Conservation (phyloP, 352 stramenopile genomes). For the Globisporangium alternatum region DNA sequence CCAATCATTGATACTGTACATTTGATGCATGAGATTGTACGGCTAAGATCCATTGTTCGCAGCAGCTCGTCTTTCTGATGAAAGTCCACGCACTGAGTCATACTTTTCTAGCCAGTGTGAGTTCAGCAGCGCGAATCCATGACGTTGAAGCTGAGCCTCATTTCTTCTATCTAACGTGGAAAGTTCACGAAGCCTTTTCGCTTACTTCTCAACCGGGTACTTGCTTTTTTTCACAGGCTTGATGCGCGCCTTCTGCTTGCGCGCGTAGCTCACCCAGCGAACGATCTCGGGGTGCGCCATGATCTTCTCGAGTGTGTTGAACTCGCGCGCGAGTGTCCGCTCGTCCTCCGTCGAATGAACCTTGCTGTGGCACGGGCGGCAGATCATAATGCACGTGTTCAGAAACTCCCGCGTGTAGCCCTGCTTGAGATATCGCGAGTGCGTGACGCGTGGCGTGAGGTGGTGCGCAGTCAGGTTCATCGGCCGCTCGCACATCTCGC, state of each 20-base stretch:
- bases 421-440: slow-evolving; percentile 76
- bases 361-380: slow-evolving; percentile 89
- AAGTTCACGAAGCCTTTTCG: not conserved
- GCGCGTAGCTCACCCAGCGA: slow-evolving; percentile 88
- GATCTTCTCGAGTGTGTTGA: slow-evolving; percentile 92
- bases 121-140: not conserved
- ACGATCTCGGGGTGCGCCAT: slow-evolving; percentile 83
- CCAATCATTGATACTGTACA: not conserved
- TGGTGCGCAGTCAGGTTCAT: slow-evolving; percentile 93
- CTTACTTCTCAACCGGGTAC: slow-evolving; percentile 43
- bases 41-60: not conserved
- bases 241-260: slow-evolving; percentile 84
- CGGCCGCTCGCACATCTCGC: slow-evolving; percentile 89
- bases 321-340: slow-evolving; percentile 87
- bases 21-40: not conserved
- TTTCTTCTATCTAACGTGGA: not conserved
- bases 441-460: slow-evolving; percentile 87
- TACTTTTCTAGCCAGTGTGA: not conserved
- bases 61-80: not conserved
- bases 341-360: slow-evolving; percentile 90
- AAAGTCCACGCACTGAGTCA: not conserved
- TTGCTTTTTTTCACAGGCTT: slow-evolving; percentile 57
- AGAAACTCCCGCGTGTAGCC: slow-evolving; percentile 76
- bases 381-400: slow-evolving; percentile 89
- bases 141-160: not conserved